Evolutionary conservation across 2,329 filamentous ascomycete genomes (phyloP), one percentile per base, ranked within the genome.

Genomic region (Dothidotthia symphoricarpi): DNA sequence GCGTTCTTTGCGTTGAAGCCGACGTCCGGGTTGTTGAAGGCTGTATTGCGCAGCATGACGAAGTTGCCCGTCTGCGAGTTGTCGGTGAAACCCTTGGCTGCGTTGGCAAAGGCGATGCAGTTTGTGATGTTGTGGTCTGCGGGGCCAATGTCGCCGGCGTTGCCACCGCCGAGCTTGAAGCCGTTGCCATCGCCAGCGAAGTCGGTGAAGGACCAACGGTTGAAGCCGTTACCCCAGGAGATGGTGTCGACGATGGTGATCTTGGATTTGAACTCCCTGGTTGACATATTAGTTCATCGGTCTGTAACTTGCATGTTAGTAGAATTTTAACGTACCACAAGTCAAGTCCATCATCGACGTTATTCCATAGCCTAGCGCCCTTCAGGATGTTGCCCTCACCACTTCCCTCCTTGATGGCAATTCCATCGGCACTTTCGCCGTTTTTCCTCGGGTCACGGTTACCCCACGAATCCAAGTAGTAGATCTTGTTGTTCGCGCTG

Each of bases 301-400:
- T n/a, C n/a, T n/a, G n/a, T n/a, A n/a, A n/a, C n/a, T n/a, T n/a
- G n/a, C n/a, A n/a, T n/a, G n/a, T n/a, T n/a, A n/a, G n/a, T n/a
- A n/a, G n/a, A n/a, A n/a, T n/a, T n/a, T n/a, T n/a, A n/a, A n/a
- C 32, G 16, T 46, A 50, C 52, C 54, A 74, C 1, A 74, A 54
- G 46, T 74, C 71, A 4, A 74, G 57, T 1, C 73, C 73, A 35
- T 76, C 73, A 26, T 76, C 73, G 6, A 75, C 73, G 22, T 76
- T 76, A 36, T 76, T 67, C 71, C 71, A 76, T 0, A 75, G 61
- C 13, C 73, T 66, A 0, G 71, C 69, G 5, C 70, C 70, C 17
- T 67, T 66, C 6, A 75, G 47, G 1, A 70, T 46, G 34, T 76
- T 76, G 7, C 73, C 73, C 14, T 64, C 64, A 3, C 73, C 73